Evolutionary conservation across 352 stramenopile genomes (phyloP).

Genomic region (Globisporangium megalacanthum): DNA sequence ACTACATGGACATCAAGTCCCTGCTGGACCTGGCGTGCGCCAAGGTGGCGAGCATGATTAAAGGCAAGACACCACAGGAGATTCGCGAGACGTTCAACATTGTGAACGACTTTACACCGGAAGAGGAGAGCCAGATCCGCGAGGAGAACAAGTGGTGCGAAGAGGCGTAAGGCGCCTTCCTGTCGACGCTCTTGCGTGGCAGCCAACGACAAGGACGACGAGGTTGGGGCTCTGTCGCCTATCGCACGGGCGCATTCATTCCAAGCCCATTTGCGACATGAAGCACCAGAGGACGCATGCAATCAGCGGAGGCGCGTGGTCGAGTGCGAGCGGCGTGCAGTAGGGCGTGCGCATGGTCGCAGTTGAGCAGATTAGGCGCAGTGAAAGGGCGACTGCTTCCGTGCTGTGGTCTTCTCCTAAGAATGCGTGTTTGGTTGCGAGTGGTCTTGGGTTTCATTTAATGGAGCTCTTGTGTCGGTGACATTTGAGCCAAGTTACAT

Average conservation of each 20-base stretch:
- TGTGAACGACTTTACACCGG: conserved; percentile 99
- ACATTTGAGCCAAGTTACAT: not conserved
- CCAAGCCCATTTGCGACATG: too few relatives aligned
- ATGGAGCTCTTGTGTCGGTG: too few relatives aligned
- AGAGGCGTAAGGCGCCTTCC: conserved; percentile 82
- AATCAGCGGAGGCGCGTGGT: too few relatives aligned
- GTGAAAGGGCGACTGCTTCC: too few relatives aligned
- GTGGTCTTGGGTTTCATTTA: too few relatives aligned
- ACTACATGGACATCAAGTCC: conserved; percentile 99
- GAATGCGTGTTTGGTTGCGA: too few relatives aligned
- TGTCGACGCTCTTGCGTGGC: not conserved
- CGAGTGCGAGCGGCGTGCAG: not conserved
- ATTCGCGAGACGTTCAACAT: conserved; percentile 99
- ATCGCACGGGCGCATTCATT: not conserved
- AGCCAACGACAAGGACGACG: not conserved
- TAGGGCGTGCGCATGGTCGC: too few relatives aligned
- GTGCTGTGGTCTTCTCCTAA: not conserved
- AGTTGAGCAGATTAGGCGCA: too few relatives aligned
- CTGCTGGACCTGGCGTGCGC: conserved; percentile 88
- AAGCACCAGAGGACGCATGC: too few relatives aligned
- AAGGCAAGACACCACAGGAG: conserved; percentile 98
- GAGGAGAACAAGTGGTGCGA: conserved; percentile 99
- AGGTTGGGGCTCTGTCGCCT: not conserved
- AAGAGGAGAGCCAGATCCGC: conserved; percentile 98
- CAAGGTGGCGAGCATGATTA: conserved; percentile 94